Percentiles rank a stretch among this genome's conserved stretches.
Conservation (phyloP, 2,329 filamentous ascomycete genomes). For the Trichoderma polysporum region DNA sequence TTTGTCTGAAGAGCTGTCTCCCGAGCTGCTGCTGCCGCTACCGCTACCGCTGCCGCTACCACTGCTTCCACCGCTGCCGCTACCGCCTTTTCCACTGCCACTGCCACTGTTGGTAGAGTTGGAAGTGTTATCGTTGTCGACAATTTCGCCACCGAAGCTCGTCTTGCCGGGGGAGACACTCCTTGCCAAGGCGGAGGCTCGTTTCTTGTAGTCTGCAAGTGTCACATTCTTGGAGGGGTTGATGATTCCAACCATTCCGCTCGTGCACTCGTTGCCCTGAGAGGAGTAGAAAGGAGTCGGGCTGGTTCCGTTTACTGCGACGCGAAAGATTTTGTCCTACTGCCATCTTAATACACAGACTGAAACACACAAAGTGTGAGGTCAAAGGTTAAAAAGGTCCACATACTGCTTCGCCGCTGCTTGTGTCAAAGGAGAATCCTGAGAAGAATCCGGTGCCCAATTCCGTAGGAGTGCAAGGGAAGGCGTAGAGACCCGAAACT, state of each 20-base stretch:
- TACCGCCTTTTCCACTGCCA: neutral
- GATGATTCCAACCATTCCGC: conserved; percentile 43
- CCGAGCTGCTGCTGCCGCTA: neutral
- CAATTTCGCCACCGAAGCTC: conserved; percentile 34
- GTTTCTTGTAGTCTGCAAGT: conserved; percentile 34
- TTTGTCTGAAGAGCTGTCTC: neutral
- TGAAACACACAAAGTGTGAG: neutral
- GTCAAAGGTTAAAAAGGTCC: neutral
- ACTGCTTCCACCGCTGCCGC: neutral
- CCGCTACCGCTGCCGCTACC: neutral
- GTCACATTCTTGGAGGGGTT: conserved; percentile 35
- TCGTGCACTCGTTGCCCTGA: conserved; percentile 38
- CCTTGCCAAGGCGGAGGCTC: conserved; percentile 30
- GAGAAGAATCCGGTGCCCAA: conserved; percentile 40
- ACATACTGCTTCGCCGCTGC: conserved; percentile 34
- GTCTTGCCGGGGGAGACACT: conserved; percentile 30
- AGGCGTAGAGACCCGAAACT: conserved; percentile 36
- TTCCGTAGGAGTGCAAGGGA: conserved; percentile 37
- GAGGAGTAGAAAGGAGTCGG: conserved; percentile 42
- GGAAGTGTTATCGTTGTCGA: conserved; percentile 19
- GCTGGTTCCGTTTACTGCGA: conserved; percentile 35
- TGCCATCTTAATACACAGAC: neutral
- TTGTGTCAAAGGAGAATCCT: conserved; percentile 32
- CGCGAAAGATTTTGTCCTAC: conserved; percentile 38
- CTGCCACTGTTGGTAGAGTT: neutral